Evolutionary conservation across 257 asterid genomes (phyloP).

Genomic region (Capsicum chinense): DNA sequence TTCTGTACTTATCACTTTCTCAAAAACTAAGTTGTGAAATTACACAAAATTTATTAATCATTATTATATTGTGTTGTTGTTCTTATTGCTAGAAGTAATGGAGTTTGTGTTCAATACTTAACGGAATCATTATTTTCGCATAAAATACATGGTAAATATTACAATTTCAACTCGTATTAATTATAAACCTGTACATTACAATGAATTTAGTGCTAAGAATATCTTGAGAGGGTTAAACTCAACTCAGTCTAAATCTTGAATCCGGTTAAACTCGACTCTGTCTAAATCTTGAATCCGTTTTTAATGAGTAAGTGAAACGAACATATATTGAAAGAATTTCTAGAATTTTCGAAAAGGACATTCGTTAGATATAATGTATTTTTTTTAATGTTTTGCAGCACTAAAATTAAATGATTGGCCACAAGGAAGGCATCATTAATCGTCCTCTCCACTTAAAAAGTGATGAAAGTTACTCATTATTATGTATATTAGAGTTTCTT

Average conservation of each 20-base stretch:
- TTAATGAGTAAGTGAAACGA: neutral
- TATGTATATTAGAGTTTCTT: slow-evolving; percentile 10
- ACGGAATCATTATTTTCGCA: neutral
- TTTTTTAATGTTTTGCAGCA: neutral
- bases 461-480: neutral
- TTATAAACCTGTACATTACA: neutral
- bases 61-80: neutral
- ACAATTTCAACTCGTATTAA: neutral
- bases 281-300: neutral
- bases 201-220: neutral
- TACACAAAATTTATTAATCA: too few species aligned
- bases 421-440: slow-evolving; percentile 45
- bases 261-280: rapidly evolving
- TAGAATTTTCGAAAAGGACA: neutral
- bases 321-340: neutral
- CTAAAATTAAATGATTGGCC: slow-evolving; percentile 35
- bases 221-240: neutral
- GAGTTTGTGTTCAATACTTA: neutral
- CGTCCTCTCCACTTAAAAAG: slow-evolving; percentile 32
- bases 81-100: neutral
- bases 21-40: too few species aligned
- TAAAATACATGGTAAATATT: neutral
- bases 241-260: neutral
- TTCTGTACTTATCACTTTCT: too few species aligned
- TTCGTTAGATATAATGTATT: slow-evolving; percentile 9